Conservation (phyloP, 257 asterid species). For the Echium plantagineum region DNA sequence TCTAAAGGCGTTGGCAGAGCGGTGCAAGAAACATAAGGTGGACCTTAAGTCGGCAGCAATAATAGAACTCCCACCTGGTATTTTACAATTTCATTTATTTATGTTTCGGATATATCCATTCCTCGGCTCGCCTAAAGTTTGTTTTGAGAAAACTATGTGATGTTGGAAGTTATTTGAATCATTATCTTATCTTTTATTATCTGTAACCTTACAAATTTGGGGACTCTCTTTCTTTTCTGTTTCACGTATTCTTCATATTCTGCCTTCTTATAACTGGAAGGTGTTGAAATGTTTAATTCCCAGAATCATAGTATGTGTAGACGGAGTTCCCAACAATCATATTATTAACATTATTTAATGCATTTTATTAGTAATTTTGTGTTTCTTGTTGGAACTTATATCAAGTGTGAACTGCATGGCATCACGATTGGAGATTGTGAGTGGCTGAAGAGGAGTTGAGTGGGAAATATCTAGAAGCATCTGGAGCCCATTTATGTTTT, state of each 20-base stretch:
- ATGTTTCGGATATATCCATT: constrained; percentile 2
- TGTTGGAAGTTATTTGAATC: constrained; percentile 9
- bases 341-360: too few species aligned
- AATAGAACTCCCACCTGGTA: constrained; percentile 92
- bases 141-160: constrained; percentile 2
- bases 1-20: constrained; percentile 72
- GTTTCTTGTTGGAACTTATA: background rate
- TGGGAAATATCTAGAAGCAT: too few species aligned
- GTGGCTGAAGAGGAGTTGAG: too few species aligned
- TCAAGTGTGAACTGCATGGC: too few species aligned
- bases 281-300: background rate
- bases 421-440: too few species aligned
- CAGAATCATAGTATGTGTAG: background rate
- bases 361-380: too few species aligned
- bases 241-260: background rate
- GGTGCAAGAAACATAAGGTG: constrained; percentile 68
- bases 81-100: background rate
- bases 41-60: constrained; percentile 61
- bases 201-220: background rate
- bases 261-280: background rate
- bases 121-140: constrained; percentile 14
- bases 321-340: too few species aligned
- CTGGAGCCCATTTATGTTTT: too few species aligned
- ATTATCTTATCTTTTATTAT: background rate
- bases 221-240: background rate